These are phyloP conservation scores for Trichoderma breve DNA, from an alignment of 2,329 filamentous ascomycete genomes.

Conservation along the genomic window DNA sequence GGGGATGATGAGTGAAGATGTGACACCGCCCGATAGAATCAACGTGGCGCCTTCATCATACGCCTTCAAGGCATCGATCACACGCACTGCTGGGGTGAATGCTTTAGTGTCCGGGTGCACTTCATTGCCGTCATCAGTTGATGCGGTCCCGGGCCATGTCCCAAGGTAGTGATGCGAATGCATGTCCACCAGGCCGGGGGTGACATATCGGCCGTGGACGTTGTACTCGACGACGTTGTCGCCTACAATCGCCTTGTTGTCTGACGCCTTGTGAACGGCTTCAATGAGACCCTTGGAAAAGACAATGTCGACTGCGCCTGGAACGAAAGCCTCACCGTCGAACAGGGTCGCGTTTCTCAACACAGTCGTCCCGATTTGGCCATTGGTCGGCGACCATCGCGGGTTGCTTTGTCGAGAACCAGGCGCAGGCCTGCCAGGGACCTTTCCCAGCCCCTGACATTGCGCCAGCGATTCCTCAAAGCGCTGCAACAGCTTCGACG, in stretches of 20 bases:
- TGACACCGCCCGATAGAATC: slow-evolving; percentile 45
- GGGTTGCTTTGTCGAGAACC: slow-evolving; percentile 32
- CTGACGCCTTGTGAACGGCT: slow-evolving; percentile 9
- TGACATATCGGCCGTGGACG: slow-evolving; percentile 40
- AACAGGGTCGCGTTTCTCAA: slow-evolving; percentile 44
- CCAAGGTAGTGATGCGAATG: slow-evolving; percentile 42
- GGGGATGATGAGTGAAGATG: slow-evolving; percentile 45
- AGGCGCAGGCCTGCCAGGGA: slow-evolving; percentile 5
- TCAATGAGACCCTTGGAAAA: slow-evolving; percentile 17
- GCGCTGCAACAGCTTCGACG: slow-evolving; percentile 6
- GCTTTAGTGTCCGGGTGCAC: slow-evolving; percentile 26
- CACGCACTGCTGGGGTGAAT: slow-evolving; percentile 7
- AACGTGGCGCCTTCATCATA: slow-evolving; percentile 39
- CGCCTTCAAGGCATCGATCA: slow-evolving; percentile 40
- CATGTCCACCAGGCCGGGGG: slow-evolving; percentile 46
- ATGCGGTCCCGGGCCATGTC: slow-evolving; percentile 35
- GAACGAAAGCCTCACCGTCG: slow-evolving; percentile 39
- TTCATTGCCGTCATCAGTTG: slow-evolving; percentile 39
- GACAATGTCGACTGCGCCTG: slow-evolving; percentile 33
- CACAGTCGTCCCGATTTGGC: slow-evolving; percentile 38
- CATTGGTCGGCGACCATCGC: slow-evolving; percentile 39
- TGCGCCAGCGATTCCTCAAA: slow-evolving; percentile 16
- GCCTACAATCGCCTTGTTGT: background rate
- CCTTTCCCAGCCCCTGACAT: slow-evolving; percentile 1
- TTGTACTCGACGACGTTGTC: slow-evolving; percentile 29